These are phyloP conservation scores for Leishmania martiniquensis DNA, from an alignment of 208 protist species.

Conservation along the genomic window DNA sequence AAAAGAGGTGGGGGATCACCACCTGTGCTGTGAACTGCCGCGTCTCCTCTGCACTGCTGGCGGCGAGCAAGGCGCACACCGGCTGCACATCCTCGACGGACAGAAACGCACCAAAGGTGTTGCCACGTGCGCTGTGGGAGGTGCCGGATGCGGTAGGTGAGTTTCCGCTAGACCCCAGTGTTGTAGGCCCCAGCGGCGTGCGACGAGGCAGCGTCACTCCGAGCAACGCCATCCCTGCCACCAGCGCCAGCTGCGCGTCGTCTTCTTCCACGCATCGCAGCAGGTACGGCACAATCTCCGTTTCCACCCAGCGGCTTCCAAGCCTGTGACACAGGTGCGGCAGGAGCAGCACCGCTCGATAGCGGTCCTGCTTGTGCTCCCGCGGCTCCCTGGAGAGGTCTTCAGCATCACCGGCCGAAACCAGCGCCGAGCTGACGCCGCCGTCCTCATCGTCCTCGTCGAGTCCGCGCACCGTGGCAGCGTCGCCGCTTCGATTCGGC, in stretches of 20 bases:
- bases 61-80: conserved; percentile 49
- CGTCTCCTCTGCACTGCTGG: conserved; percentile 43
- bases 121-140: background rate
- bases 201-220: conserved; percentile 44
- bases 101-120: conserved; percentile 18
- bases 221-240: conserved; percentile 54
- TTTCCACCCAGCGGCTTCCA: conserved; percentile 47
- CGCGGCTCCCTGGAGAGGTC: conserved; percentile 54
- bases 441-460: conserved; percentile 24
- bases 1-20: conserved; percentile 70
- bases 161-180: background rate
- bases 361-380: conserved; percentile 49
- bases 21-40: conserved; percentile 68
- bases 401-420: conserved; percentile 43
- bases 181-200: background rate
- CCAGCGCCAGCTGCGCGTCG: conserved; percentile 64
- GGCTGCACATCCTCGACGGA: conserved; percentile 42
- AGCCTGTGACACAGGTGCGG: conserved; percentile 57
- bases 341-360: conserved; percentile 63
- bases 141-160: background rate
- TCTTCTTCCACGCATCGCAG: conserved; percentile 83
- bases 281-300: conserved; percentile 75
- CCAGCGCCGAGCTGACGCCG: conserved; percentile 13
- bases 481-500: conserved; percentile 34
- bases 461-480: background rate